Evolutionary conservation across 148 eudicot species (phyloP), one percentile per base, ranked within the genome.

Genomic region (Silene conica): DNA sequence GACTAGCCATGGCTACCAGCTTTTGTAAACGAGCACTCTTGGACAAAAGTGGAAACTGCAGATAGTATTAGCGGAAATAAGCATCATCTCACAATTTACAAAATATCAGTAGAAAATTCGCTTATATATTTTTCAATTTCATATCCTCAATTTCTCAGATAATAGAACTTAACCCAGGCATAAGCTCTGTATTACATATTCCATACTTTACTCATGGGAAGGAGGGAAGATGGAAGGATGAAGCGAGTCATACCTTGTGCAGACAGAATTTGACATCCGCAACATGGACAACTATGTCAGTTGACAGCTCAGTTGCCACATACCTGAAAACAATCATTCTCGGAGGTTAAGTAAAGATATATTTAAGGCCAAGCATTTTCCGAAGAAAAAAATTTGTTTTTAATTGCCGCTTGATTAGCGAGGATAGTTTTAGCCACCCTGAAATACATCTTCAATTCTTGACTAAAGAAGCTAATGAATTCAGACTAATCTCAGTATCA

Each of bases 261-360:
- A 95, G 85, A 87, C 90, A 86, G 83, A 95, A 95, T 73, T 86
- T 95, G 73, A 88, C 87, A 43, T 88, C 93, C 52, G 81, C 90
- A 28, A 95, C 92, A 64, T 74, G 88, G 50, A 95, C 80, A 57
- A 88, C 88, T 69, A 92, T 80, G 74, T 95, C 98, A 34, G 90
- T 80, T 52, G 97, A 88, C 78, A 95, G 82, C 75, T 92, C 98
- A n/a, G 93, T 79, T 22, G 93, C 90, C 64, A 95, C 96, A 84
- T 82, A 90, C 86, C 98, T 95, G 90, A 58, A 86, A 19, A 55
- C 3, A 80, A 38, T 25, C 12, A 31, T 62, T 62, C 12, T 25
- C 45, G 57, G 15, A 59, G 41, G 79, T 55, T 73, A 11, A 70
- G 54, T 23, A 28, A 52, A 71, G 46, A 70, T 9, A 67, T 45